Conservation (phyloP, 257 asterid species). For the Solanum okadae region DNA sequence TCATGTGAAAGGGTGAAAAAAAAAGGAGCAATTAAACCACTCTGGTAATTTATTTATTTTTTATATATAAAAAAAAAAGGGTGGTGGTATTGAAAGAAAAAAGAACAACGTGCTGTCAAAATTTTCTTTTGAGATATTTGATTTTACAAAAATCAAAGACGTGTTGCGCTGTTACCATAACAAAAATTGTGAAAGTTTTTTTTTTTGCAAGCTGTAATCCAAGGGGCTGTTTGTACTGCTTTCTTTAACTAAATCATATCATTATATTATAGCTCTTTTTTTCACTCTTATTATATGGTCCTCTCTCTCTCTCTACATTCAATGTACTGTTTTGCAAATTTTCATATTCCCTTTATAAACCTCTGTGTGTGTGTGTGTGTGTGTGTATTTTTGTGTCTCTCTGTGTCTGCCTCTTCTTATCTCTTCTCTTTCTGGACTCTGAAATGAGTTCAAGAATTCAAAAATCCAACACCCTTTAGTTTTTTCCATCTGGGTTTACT, state of each 20-base stretch:
- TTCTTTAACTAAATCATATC: conserved; percentile 8
- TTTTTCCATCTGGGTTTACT: background rate
- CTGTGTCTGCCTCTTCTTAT: conserved; percentile 1
- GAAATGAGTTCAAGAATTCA: background rate
- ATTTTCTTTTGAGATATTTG: background rate
- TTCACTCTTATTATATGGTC: background rate
- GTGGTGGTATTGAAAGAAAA: background rate
- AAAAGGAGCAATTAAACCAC: background rate
- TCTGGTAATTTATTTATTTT: background rate
- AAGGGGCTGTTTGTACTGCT: background rate
- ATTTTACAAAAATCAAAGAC: conserved; percentile 27
- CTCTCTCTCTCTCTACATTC: background rate
- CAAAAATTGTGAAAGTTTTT: background rate
- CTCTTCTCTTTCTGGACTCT: background rate
- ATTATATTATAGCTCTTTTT: background rate
- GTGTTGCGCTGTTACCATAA: conserved; percentile 52
- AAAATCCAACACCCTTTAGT: background rate
- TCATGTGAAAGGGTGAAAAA: background rate
- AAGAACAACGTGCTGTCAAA: background rate
- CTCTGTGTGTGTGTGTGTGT: background rate
- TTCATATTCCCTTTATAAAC: background rate
- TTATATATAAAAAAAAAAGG: background rate
- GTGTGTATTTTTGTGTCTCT: background rate
- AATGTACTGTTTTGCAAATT: background rate
- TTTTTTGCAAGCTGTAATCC: background rate